Percentiles rank a stretch among this genome's conserved stretches.
These are phyloP conservation scores for Sporothrix brasiliensis DNA, from an alignment of 2,329 filamentous ascomycete genomes.

Conservation along the genomic window DNA sequence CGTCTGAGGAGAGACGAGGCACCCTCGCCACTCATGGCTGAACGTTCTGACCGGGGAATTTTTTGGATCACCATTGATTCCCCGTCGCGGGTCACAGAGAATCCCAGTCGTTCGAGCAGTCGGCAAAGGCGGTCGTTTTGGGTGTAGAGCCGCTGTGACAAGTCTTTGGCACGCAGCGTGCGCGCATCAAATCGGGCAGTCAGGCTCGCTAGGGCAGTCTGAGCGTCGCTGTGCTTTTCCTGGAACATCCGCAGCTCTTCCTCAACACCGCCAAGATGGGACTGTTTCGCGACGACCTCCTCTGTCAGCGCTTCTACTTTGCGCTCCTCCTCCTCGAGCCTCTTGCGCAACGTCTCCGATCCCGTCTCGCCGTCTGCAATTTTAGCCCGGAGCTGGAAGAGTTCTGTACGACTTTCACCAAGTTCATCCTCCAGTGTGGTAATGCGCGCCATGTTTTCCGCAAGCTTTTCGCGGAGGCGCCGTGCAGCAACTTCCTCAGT, in stretches of 20 bases:
- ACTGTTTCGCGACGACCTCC: slow-evolving; percentile 65
- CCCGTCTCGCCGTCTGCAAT: slow-evolving; percentile 83
- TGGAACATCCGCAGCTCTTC: slow-evolving; percentile 72
- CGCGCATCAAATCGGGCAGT: slow-evolving; percentile 67
- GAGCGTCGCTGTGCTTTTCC: slow-evolving; percentile 62
- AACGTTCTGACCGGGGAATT: slow-evolving; percentile 62
- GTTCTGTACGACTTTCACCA: slow-evolving; percentile 67
- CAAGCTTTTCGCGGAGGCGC: slow-evolving; percentile 57
- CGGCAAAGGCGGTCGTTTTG: slow-evolving; percentile 83
- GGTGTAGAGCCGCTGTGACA: slow-evolving; percentile 79
- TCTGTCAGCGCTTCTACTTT: slow-evolving; percentile 69
- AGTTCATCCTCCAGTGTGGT: slow-evolving; percentile 60
- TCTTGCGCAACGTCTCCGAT: slow-evolving; percentile 74
- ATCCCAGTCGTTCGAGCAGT: slow-evolving; percentile 84
- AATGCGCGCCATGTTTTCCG: slow-evolving; percentile 58
- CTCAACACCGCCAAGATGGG: slow-evolving; percentile 74
- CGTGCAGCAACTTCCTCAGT: slow-evolving; percentile 54
- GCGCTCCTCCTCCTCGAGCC: slow-evolving; percentile 73
- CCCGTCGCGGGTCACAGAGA: slow-evolving; percentile 74
- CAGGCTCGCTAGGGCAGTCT: slow-evolving; percentile 56
- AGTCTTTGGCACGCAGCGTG: slow-evolving; percentile 73
- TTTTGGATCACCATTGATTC: slow-evolving; percentile 76
- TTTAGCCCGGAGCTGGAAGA: slow-evolving; percentile 68
- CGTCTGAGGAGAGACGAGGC: slow-evolving; percentile 17
- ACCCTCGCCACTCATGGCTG: slow-evolving; percentile 54